Base-by-base conservation (phyloP, 2,329 filamentous ascomycete genomes). In the Bipolaris cookei region DNA sequence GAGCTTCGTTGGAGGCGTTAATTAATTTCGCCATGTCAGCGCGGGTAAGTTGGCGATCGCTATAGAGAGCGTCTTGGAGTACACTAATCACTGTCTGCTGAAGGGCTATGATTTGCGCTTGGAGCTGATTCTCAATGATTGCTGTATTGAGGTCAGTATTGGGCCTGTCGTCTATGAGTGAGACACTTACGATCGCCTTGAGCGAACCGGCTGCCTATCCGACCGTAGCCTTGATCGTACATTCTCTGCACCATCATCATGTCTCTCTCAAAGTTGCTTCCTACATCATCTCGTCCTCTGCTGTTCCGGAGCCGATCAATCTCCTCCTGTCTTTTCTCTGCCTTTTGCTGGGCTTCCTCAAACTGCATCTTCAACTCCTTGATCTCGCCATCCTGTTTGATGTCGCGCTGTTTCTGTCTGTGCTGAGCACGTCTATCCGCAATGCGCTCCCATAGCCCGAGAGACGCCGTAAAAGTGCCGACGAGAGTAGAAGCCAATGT, bases 31-130 rank as follows among this genome's bases (percentile, higher is more conserved):
- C 67, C 63, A 77, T 73, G 59, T 80, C 77, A 50, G 70, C 65
- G 48, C 72, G 74, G 11, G 73, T 73, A 14, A 79, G 69, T 28
- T 72, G 69, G 14, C 77, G 76, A 38, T 76, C 76, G 58, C 74
- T 77, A 55, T 73, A 70, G 21, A 79, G 66, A n/a, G 78, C 78
- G 46, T 78, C 77, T 67, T 79, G 77, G 14, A 80, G 71, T 44
- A 80, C 74, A 32, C 68, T 68, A 58, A 80, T 79, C 53, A 80
- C 78, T 10, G 77, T 78, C 39, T 79, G 76, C 54, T 80, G 78
- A 16, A 80, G 72, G 10, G 70, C 63, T 44, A 80, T 79, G 59
- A 79, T 75, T 51, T 79, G 77, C 10, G 74, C 74, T 62, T 79
- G 78, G 25, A 80, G 72, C 49, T 73, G 71, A 58, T 79, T 80